phyloP scores from a whole-genome alignment of 345 rosid species.

The Gynandropsis gynandra region DNA sequence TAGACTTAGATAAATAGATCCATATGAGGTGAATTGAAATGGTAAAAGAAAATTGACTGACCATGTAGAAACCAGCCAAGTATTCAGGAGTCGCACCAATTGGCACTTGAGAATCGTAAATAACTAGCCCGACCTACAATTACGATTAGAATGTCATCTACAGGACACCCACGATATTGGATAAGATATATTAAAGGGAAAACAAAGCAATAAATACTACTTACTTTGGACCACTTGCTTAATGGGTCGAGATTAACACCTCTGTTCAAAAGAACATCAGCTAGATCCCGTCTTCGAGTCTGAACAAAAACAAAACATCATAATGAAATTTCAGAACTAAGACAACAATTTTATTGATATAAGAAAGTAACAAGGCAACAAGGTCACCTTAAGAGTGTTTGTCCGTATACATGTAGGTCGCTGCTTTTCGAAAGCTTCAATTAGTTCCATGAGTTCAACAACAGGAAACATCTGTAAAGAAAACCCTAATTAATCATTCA shows the following conservation, averaged over 20 bases:
- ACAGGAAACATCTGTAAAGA: constrained; percentile 81
- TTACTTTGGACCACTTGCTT: constrained; percentile 97
- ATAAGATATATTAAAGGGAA: background rate
- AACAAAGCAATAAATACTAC: constrained; percentile 7
- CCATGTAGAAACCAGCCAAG: constrained; percentile 95
- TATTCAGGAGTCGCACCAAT: constrained; percentile 98
- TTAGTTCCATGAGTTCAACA: constrained; percentile 81
- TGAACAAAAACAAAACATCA: constrained; percentile 25
- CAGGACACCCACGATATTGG: background rate
- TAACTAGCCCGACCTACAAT: constrained; percentile 82
- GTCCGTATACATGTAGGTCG: constrained; percentile 81
- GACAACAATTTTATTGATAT: constrained; percentile 10
- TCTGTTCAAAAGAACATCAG: constrained; percentile 86
- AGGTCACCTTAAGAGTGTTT: constrained; percentile 73
- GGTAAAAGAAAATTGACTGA: constrained; percentile 20
- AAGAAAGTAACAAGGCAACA: constrained; percentile 15
- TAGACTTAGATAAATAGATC: constrained; percentile 7
- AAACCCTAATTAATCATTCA: constrained; percentile 17
- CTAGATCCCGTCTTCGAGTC: constrained; percentile 90
- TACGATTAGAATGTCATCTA: background rate
- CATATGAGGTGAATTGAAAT: constrained; percentile 7
- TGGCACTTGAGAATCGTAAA: constrained; percentile 90
- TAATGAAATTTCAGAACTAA: constrained; percentile 12
- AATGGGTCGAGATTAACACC: constrained; percentile 92
- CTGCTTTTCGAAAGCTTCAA: constrained; percentile 93